Evolutionary conservation across 306 rosid species (phyloP).

Genomic region (Elaeagnus macrophylla): DNA sequence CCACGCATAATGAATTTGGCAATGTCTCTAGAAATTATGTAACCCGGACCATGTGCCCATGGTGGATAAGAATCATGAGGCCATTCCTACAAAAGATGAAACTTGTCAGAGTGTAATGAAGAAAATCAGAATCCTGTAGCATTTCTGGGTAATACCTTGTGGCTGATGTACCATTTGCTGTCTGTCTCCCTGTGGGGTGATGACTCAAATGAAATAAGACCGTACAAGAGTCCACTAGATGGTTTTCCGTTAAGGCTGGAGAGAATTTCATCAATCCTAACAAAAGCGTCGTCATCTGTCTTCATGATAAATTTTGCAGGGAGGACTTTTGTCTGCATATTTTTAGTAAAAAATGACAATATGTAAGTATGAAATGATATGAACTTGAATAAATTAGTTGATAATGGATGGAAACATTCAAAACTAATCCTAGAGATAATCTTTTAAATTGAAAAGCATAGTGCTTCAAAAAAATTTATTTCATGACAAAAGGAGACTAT

Average conservation of each 20-base stretch:
- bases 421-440: too few relatives aligned
- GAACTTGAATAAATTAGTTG: background rate
- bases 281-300: conserved; percentile 93
- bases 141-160: conserved; percentile 34
- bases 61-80: conserved; percentile 71
- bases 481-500: background rate
- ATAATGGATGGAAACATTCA: background rate
- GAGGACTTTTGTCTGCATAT: conserved; percentile 64
- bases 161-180: conserved; percentile 83
- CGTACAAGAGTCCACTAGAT: conserved; percentile 52
- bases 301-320: conserved; percentile 89
- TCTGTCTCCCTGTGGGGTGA: conserved; percentile 70
- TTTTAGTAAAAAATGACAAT: conserved; percentile 10
- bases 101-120: conserved; percentile 1
- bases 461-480: too few relatives aligned
- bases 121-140: conserved; percentile 1
- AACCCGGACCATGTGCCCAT: conserved; percentile 99
- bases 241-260: conserved; percentile 67
- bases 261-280: conserved; percentile 75
- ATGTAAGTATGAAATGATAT: background rate
- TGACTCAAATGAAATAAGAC: conserved; percentile 75
- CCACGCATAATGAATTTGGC: conserved; percentile 60
- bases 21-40: conserved; percentile 75
- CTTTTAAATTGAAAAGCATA: background rate
- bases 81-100: conserved; percentile 62